A percentile compares a stretch with the other conserved stretches of the same genome.
Evolutionary conservation across 2,329 filamentous ascomycete species (phyloP).

Genomic region (Cladosporium sp.): DNA sequence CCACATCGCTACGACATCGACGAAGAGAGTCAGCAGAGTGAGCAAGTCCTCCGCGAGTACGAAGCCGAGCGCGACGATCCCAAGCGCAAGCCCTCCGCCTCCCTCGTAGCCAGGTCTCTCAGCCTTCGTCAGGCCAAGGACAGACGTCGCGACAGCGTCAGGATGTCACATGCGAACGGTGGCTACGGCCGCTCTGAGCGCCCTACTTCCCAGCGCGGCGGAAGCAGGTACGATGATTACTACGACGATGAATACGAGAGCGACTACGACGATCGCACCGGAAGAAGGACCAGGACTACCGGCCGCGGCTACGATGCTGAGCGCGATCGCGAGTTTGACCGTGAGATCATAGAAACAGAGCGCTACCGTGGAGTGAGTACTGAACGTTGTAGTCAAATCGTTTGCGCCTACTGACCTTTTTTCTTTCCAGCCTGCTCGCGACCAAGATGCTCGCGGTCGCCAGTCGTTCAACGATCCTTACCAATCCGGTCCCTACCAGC

Average conservation of each 20-base stretch:
- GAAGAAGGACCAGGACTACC: conserved; percentile 18
- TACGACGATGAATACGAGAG: conserved; percentile 21
- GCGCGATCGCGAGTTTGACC: conserved; percentile 33
- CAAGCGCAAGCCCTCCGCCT: conserved; percentile 24
- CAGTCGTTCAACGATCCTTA: conserved; percentile 16
- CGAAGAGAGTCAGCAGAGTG: conserved; percentile 27
- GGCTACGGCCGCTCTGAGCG: conserved; percentile 35
- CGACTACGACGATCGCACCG: conserved; percentile 22
- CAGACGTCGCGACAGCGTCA: conserved; percentile 28
- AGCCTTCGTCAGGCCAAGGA: conserved; percentile 22
- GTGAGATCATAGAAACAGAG: conserved; percentile 35
- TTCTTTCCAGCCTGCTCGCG: conserved; percentile 27
- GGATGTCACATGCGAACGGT: conserved; percentile 28
- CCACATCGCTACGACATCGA: conserved; percentile 24
- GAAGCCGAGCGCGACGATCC: conserved; percentile 36
- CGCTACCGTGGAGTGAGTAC: conserved; percentile 36
- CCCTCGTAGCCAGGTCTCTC: conserved; percentile 14
- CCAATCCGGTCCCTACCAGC: conserved; percentile 14
- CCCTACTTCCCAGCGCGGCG: conserved; percentile 11
- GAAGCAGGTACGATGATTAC: conserved; percentile 12
- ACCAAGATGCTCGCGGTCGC: conserved; percentile 23
- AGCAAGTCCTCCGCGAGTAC: conserved; percentile 32
- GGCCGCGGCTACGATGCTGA: conserved; percentile 23
- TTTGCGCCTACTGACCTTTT: neutral
- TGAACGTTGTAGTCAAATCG: neutral